Percentiles rank a stretch among this genome's conserved stretches.
phyloP scores from a whole-genome alignment of 352 stramenopile species.

The Aphanomyces invadans region DNA sequence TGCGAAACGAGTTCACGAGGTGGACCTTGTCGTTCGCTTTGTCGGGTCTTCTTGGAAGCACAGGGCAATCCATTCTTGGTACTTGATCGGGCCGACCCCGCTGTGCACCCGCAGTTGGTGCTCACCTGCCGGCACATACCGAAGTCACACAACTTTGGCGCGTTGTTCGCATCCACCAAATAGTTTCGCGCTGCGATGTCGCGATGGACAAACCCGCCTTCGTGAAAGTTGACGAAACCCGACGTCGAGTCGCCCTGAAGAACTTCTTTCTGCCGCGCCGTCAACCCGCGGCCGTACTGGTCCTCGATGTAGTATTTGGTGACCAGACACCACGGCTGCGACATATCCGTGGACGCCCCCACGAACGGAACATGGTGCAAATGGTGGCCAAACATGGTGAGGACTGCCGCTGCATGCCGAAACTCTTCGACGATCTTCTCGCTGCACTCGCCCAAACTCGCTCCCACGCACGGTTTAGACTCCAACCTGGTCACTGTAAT shows the following conservation, averaged over 20 bases:
- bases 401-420: slow-evolving; percentile 62
- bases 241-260: slow-evolving; percentile 67
- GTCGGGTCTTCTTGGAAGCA: no score
- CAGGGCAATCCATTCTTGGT: no score
- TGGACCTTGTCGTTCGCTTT: no score
- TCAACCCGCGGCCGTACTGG: slow-evolving; percentile 37
- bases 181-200: slow-evolving; percentile 71
- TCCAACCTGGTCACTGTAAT: slow-evolving; percentile 30
- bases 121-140: slow-evolving; percentile 55
- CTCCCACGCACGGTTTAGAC: slow-evolving; percentile 70
- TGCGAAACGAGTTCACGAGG: no score
- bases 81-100: no score
- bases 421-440: slow-evolving; percentile 69
- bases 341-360: slow-evolving; percentile 57
- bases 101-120: slow-evolving; percentile 29
- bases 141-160: slow-evolving; percentile 72
- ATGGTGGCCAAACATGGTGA: slow-evolving; percentile 77
- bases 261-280: slow-evolving; percentile 40
- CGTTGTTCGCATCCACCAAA: slow-evolving; percentile 49
- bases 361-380: slow-evolving; percentile 69
- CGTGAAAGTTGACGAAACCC: slow-evolving; percentile 70
- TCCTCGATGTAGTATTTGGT: slow-evolving; percentile 65
- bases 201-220: slow-evolving; percentile 75
- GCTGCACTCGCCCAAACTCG: slow-evolving; percentile 65
- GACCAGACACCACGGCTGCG: slow-evolving; percentile 52